Conservation (phyloP, 805 yeast species). For the Kodamaea lidongshanica region DNA sequence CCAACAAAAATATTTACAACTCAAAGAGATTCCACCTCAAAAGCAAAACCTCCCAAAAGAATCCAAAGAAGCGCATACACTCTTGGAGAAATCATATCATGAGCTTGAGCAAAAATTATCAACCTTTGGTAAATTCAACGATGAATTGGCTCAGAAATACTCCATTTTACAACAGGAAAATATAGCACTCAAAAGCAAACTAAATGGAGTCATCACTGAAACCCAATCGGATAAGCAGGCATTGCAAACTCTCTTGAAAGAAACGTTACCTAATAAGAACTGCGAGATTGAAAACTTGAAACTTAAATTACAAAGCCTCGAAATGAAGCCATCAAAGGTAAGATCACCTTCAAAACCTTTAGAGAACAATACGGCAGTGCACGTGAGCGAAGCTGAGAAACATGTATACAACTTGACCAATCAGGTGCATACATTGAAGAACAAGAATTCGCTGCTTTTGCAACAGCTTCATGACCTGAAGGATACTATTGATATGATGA, state of each 20-base stretch:
- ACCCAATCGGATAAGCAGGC: slow-evolving; percentile 6
- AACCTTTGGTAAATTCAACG: slow-evolving; percentile 1
- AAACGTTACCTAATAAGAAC: slow-evolving; percentile 19
- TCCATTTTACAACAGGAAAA: slow-evolving; percentile 1
- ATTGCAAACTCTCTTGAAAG: slow-evolving; percentile 11
- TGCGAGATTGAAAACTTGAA: slow-evolving; percentile 16
- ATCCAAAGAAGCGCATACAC: slow-evolving; percentile 9
- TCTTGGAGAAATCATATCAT: slow-evolving; percentile 6
- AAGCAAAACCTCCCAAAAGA: slow-evolving; percentile 1
- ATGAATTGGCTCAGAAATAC: background rate
- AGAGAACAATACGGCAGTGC: too few species aligned
- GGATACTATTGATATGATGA: slow-evolving; percentile 12
- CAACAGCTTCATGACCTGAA: slow-evolving; percentile 14
- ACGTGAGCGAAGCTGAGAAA: slow-evolving; percentile 10
- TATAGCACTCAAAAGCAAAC: slow-evolving; percentile 1
- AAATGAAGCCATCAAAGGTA: background rate
- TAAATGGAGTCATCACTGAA: slow-evolving; percentile 9
- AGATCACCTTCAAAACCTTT: too few species aligned
- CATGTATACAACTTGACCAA: slow-evolving; percentile 12
- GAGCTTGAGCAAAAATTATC: slow-evolving; percentile 9
- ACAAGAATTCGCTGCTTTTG: slow-evolving; percentile 15
- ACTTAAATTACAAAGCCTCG: slow-evolving; percentile 1
- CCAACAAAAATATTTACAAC: slow-evolving; percentile 22
- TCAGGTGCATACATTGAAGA: slow-evolving; percentile 15
- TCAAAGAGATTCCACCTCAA: slow-evolving; percentile 3